Evolutionary conservation across 495 filamentous ascomycete genomes (phyloP), one percentile per base, ranked within the genome.

Genomic region (Penicillium cataractarum): DNA sequence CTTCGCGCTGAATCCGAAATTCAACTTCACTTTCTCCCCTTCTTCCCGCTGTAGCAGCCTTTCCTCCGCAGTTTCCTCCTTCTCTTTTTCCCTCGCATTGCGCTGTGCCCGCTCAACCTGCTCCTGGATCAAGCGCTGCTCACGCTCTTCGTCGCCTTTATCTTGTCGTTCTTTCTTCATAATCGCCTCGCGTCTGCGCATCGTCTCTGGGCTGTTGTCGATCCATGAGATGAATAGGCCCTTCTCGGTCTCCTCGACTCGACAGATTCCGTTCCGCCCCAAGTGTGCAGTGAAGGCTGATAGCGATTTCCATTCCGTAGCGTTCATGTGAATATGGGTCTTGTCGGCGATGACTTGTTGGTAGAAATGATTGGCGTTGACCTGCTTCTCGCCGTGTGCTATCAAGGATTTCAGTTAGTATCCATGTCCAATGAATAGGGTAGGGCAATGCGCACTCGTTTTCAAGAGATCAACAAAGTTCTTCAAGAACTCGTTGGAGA

Each of bases 341-440:
- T 78, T 78, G 56, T 81, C 76, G 2, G 71, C 68, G 56, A 81
- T 78, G 51, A 73, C 90, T 81, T 92, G 87, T 74, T 98, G 91
- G 72, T 99, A 99, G 71, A 97, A 97, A 55, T 91, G 87, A 63
- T 98, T 98, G 7, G 92, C 82, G 32, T 92, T 82, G 3, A 97
- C 85, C 55, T 84, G 79, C 78, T 98, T 98, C 71, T 93, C 90
- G 40, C 92, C 91, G 64, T 99, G 96, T 0, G 83, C 51, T 54
- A 15, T 12, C n/a, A 1, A 33, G 4, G 2, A n/a, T n/a, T n/a
- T n/a, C n/a, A 4, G 31, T 54, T 37, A 54, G 51, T 21, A 9
- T 22, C 21, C 19, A 35, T 5, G 1, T 1, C 17, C 51, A 15
- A 21, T 5, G 3, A 10, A 22, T 12, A 24, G 17, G 8, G 8